Evolutionary conservation across 306 rosid species (phyloP).

Genomic region (Begonia peltatifolia): DNA sequence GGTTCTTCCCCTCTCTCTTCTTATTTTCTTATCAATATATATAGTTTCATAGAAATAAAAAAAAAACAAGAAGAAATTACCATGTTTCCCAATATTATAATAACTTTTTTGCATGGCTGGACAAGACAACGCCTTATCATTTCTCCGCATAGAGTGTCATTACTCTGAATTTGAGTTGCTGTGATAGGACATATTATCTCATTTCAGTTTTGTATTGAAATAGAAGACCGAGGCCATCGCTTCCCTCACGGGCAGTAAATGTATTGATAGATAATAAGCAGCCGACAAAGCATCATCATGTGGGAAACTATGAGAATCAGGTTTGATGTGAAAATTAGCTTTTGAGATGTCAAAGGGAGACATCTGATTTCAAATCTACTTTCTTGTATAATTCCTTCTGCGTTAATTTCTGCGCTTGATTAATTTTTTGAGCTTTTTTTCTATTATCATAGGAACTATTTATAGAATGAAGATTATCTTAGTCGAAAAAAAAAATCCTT

Average conservation of each 20-base stretch:
- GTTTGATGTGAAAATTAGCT: constrained; percentile 8
- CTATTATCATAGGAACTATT: constrained; percentile 18
- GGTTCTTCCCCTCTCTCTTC: no score
- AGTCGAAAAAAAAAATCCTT: no score
- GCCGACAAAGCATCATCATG: constrained; percentile 5
- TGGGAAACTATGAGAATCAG: constrained; percentile 2
- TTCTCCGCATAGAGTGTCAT: no score
- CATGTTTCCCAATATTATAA: no score
- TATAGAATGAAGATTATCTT: constrained; percentile 23
- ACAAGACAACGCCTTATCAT: no score
- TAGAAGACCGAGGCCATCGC: constrained; percentile 49
- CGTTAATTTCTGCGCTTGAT: constrained; percentile 5
- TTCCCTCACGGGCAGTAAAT: constrained; percentile 36
- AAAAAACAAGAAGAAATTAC: no score
- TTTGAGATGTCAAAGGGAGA: constrained; percentile 11
- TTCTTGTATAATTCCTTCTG: constrained; percentile 18
- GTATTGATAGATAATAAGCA: constrained; percentile 32
- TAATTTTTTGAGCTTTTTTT: constrained; percentile 17
- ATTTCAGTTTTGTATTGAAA: constrained; percentile 8
- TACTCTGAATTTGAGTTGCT: no score
- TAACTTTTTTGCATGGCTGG: no score
- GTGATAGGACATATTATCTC: no score
- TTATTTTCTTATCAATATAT: no score
- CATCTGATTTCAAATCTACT: constrained; percentile 7
- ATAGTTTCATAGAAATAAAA: no score